phyloP scores from a whole-genome alignment of 1,284 basidiomycete species.

The Takashimella tepidaria region DNA sequence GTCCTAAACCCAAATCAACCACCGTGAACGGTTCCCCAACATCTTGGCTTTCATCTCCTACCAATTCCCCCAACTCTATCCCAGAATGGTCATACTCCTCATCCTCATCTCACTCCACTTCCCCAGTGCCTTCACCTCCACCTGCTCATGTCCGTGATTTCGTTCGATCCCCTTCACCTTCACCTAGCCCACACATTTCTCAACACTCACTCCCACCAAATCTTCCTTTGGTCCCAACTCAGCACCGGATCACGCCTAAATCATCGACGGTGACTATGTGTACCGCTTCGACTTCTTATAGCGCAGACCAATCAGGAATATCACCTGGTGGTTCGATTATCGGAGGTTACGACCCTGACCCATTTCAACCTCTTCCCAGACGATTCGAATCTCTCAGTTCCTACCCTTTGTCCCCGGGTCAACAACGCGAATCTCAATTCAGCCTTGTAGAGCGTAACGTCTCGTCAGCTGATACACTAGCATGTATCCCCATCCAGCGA shows the following conservation, averaged over 20 bases:
- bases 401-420: constrained; percentile 24
- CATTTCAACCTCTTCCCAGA: constrained; percentile 25
- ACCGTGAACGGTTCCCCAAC: constrained; percentile 11
- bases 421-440: constrained; percentile 6
- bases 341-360: constrained; percentile 31
- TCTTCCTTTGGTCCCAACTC: constrained; percentile 7
- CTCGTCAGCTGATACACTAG: background rate
- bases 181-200: constrained; percentile 7
- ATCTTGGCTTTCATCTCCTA: constrained; percentile 31
- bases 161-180: constrained; percentile 14
- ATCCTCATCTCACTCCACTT: constrained; percentile 1
- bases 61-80: constrained; percentile 21
- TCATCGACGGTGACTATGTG: constrained; percentile 14
- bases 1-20: background rate
- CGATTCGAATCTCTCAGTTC: constrained; percentile 31
- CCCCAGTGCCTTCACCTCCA: constrained; percentile 7
- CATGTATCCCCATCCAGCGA: background rate
- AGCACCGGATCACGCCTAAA: constrained; percentile 1
- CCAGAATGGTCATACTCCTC: constrained; percentile 28
- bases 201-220: constrained; percentile 7
- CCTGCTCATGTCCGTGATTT: constrained; percentile 5
- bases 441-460: constrained; percentile 10
- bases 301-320: background rate
- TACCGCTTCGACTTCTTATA: constrained; percentile 4
- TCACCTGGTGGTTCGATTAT: constrained; percentile 29